These are phyloP conservation scores for Fonsecaea multimorphosa DNA, from an alignment of 2,329 filamentous ascomycete species.

Conservation along the genomic window DNA sequence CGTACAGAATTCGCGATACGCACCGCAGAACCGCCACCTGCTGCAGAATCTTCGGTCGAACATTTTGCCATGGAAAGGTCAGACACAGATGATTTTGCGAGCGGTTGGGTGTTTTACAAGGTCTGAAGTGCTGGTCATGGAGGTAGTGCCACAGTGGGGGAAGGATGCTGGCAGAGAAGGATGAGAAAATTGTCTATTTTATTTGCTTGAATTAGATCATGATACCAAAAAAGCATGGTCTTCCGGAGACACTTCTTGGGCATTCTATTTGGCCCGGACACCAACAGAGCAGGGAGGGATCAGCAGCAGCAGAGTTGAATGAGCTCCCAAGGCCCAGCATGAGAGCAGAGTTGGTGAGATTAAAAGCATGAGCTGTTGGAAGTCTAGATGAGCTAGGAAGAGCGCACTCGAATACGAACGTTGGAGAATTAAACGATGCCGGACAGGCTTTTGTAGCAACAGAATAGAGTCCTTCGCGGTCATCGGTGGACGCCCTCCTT, in stretches of 20 bases:
- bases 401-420: no score
- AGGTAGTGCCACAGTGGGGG: not conserved
- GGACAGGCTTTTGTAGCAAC: no score
- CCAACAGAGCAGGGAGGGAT: no score
- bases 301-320: no score
- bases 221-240: slow-evolving; percentile 37
- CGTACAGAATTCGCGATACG: slow-evolving; percentile 48
- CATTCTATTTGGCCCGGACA: not conserved
- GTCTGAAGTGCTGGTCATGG: slow-evolving; percentile 11
- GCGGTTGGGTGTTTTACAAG: slow-evolving; percentile 39
- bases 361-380: no score
- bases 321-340: no score
- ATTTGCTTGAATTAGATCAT: slow-evolving; percentile 28
- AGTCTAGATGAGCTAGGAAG: no score
- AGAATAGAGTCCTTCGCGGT: no score
- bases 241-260: slow-evolving; percentile 21
- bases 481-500: no score
- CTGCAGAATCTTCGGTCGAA: slow-evolving; percentile 35
- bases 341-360: no score
- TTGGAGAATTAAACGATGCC: no score
- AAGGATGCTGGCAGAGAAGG: slow-evolving; percentile 3
- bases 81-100: slow-evolving; percentile 25
- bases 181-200: slow-evolving; percentile 22
- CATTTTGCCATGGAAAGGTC: slow-evolving; percentile 37
- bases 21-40: slow-evolving; percentile 13